Percentiles rank a stretch among this genome's conserved stretches.
Evolutionary conservation across 768 basidiomycete genomes (phyloP).

Genomic region (Pluteus cervinus): DNA sequence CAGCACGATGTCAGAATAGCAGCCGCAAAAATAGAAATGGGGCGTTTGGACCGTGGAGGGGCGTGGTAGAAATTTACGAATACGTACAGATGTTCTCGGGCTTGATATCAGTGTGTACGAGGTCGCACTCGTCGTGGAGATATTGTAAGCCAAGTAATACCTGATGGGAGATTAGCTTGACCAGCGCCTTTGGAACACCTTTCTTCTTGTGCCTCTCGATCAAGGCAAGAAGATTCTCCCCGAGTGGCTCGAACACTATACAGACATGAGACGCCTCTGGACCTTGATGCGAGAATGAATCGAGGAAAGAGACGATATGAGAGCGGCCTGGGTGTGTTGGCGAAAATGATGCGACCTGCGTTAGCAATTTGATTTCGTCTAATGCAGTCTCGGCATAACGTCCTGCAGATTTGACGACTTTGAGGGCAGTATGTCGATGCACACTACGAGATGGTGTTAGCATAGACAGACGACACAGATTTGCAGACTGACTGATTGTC

Average conservation of each 20-base stretch:
- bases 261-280: slow-evolving; percentile 77
- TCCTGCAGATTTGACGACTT: slow-evolving; percentile 91
- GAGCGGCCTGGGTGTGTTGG: slow-evolving; percentile 73
- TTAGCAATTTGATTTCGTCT: slow-evolving; percentile 92
- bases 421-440: slow-evolving; percentile 80
- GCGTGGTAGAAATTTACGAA: slow-evolving; percentile 7
- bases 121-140: slow-evolving; percentile 86
- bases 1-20: slow-evolving; percentile 13
- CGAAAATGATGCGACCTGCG: slow-evolving; percentile 64
- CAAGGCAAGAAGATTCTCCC: slow-evolving; percentile 70
- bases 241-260: slow-evolving; percentile 86
- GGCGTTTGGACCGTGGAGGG: slow-evolving; percentile 7
- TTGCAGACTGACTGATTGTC: slow-evolving; percentile 56
- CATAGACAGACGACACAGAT: slow-evolving; percentile 7
- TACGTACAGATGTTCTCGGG: slow-evolving; percentile 91
- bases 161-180: slow-evolving; percentile 83
- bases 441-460: slow-evolving; percentile 35
- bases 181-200: slow-evolving; percentile 75
- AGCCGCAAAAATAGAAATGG: slow-evolving; percentile 18
- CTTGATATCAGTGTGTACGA: slow-evolving; percentile 92
- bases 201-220: slow-evolving; percentile 77
- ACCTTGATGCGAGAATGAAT: slow-evolving; percentile 77
- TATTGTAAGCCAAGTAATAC: slow-evolving; percentile 86
- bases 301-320: slow-evolving; percentile 85
- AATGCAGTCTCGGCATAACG: slow-evolving; percentile 95